Evolutionary conservation across 345 rosid species (phyloP).

Genomic region (Capsella bursapastoris): DNA sequence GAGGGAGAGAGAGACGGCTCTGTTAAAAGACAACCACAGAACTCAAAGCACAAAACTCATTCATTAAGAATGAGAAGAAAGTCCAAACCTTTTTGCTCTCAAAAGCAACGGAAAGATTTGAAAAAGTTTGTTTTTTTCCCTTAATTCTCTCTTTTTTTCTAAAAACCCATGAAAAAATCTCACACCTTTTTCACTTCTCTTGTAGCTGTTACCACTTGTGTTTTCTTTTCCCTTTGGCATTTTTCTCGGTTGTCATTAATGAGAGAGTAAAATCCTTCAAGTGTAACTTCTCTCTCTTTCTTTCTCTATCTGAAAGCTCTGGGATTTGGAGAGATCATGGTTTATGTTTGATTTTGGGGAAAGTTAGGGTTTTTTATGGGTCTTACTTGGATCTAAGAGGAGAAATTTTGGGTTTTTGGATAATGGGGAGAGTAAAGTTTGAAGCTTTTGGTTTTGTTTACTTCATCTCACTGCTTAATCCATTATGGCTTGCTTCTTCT

Average conservation of each 20-base stretch:
- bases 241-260: slow-evolving; percentile 37
- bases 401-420: slow-evolving; percentile 25
- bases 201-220: slow-evolving; percentile 40
- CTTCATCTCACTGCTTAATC: slow-evolving; percentile 59
- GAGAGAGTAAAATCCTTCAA: slow-evolving; percentile 44
- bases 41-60: slow-evolving; percentile 12
- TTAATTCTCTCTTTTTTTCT: slow-evolving; percentile 8
- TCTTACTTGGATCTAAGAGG: slow-evolving; percentile 77
- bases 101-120: slow-evolving; percentile 39
- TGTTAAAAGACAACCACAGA: slow-evolving; percentile 35
- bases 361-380: slow-evolving; percentile 52
- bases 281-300: slow-evolving; percentile 25
- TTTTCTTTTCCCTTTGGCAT: slow-evolving; percentile 25
- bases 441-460: slow-evolving; percentile 50
- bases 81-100: slow-evolving; percentile 41
- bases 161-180: slow-evolving; percentile 3
- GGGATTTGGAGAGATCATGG: slow-evolving; percentile 40
- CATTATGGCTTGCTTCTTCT: slow-evolving; percentile 60
- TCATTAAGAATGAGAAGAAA: slow-evolving; percentile 28
- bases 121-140: neutral
- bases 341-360: slow-evolving; percentile 37
- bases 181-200: slow-evolving; percentile 36
- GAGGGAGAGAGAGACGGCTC: slow-evolving; percentile 37
- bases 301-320: slow-evolving; percentile 26
- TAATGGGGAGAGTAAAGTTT: slow-evolving; percentile 52